Evolutionary conservation across 2,329 filamentous ascomycete genomes (phyloP), one percentile per base, ranked within the genome.

Genomic region (Hirsutella minnesotensis): DNA sequence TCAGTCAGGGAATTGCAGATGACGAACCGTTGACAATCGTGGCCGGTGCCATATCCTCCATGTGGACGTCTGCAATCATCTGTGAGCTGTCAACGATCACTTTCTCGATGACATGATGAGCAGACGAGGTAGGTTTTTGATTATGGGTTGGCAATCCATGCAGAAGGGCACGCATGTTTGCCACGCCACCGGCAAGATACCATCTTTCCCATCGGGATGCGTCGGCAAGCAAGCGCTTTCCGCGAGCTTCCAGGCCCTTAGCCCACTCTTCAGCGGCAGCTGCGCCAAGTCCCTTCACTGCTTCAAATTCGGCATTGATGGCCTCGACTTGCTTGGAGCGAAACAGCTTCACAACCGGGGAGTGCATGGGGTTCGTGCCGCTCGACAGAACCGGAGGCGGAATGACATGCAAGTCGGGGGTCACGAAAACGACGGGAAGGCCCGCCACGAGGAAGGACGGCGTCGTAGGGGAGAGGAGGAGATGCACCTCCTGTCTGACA

Each of bases 261-360:
- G 79, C 68, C 85, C 86, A 92, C 58, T 89, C 85, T 51, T 86
- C 81, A 4, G 75, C 72, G 10, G 81, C 75, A 35, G 80, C 79
- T 37, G 70, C 53, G n/a, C 85, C 83, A 50, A 86, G 70, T n/a
- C 67, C 62, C 51, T 77, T 75, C 42, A 80, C 83, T 5, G 75
- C 66, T 36, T 75, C 65, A 50, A 86, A 77, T 53, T 86, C 78
- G 27, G 65, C 56, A 45, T 73, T 73, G 48, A 89, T 71, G 8
- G 69, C 67, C 21, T 79, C 70, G 30, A 87, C 69, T 45, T 88
- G 75, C 21, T 66, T 56, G 38, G 71, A 72, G 58, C 73, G 79
- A 54, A 81, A 89, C 39, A 79, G 66, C 56, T 88, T 90, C 10
- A 69, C 73, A 18, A 85, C 64, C 29, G 73, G 67, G 12, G 73